phyloP scores from a whole-genome alignment of 352 stramenopile species.

The Phytophthora tubulina region DNA sequence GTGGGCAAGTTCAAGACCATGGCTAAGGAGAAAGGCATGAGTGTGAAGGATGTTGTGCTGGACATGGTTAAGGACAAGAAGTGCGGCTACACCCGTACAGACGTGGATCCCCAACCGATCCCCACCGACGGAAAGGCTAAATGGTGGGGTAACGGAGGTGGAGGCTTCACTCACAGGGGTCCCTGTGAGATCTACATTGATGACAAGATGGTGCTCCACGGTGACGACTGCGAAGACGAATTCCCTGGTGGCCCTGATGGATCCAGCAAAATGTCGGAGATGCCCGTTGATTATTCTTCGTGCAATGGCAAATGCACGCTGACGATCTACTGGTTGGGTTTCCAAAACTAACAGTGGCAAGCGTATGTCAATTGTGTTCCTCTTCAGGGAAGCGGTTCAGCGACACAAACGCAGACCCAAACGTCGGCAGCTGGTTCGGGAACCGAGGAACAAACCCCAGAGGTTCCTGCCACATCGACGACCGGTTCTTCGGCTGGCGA shows the following conservation, averaged over 20 bases:
- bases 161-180: conserved; percentile 46
- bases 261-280: conserved; percentile 31
- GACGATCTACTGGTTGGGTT: conserved; percentile 58
- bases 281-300: conserved; percentile 51
- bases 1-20: conserved; percentile 41
- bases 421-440: conserved; percentile 7
- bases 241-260: conserved; percentile 34
- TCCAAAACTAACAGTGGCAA: conserved; percentile 54
- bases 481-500: neutral
- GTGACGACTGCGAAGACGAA: conserved; percentile 51
- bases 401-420: conserved; percentile 23
- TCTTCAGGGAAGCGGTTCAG: conserved; percentile 22
- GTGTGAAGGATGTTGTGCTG: conserved; percentile 44
- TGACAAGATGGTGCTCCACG: conserved; percentile 46
- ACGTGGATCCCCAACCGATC: conserved; percentile 44
- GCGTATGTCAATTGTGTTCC: conserved; percentile 49
- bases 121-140: conserved; percentile 40
- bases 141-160: conserved; percentile 44
- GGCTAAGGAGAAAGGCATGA: conserved; percentile 41
- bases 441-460: neutral
- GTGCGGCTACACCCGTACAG: conserved; percentile 45
- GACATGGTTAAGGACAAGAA: conserved; percentile 41
- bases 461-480: neutral
- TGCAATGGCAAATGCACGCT: conserved; percentile 52
- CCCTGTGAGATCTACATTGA: conserved; percentile 62